These are phyloP conservation scores for Hortaea werneckii DNA, from an alignment of 2,329 filamentous ascomycete genomes.

Conservation along the genomic window DNA sequence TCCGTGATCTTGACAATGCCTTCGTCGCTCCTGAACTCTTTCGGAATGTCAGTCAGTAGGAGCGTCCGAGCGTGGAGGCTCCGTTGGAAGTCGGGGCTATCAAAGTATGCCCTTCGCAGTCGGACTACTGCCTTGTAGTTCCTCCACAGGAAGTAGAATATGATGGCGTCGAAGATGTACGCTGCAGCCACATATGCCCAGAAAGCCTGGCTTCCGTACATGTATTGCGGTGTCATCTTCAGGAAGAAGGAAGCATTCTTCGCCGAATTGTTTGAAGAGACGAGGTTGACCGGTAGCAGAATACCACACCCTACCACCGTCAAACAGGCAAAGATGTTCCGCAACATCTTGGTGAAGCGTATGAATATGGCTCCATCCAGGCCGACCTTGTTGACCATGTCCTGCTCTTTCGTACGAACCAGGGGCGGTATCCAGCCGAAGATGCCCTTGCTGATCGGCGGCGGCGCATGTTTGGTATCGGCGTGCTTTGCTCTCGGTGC, in stretches of 20 bases:
- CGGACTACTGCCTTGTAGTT: slow-evolving; percentile 69
- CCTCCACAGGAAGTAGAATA: slow-evolving; percentile 76
- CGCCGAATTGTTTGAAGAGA: slow-evolving; percentile 20
- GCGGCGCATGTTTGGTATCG: slow-evolving; percentile 81
- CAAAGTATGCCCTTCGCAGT: slow-evolving; percentile 69
- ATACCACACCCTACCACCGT: slow-evolving; percentile 64
- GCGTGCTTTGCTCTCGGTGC: slow-evolving; percentile 88
- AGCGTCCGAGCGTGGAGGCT: slow-evolving; percentile 66
- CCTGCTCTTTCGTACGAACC: slow-evolving; percentile 64
- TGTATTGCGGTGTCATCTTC: slow-evolving; percentile 47
- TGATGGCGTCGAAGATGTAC: slow-evolving; percentile 60
- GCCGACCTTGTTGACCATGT: slow-evolving; percentile 71
- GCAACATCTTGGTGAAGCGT: slow-evolving; percentile 79
- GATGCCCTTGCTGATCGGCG: slow-evolving; percentile 72
- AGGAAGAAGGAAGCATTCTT: slow-evolving; percentile 33
- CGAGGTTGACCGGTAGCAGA: slow-evolving; percentile 65
- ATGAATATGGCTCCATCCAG: slow-evolving; percentile 88
- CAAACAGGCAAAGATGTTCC: slow-evolving; percentile 73
- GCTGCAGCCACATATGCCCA: slow-evolving; percentile 52
- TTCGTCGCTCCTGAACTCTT: slow-evolving; percentile 68
- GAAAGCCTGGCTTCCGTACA: slow-evolving; percentile 35
- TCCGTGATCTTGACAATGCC: slow-evolving; percentile 79
- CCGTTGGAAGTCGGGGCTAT: slow-evolving; percentile 76
- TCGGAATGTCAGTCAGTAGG: slow-evolving; percentile 72
- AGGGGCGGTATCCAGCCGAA: slow-evolving; percentile 81